Conservation (phyloP, 768 basidiomycete species). For the Agaricus sinodeliciosus region DNA sequence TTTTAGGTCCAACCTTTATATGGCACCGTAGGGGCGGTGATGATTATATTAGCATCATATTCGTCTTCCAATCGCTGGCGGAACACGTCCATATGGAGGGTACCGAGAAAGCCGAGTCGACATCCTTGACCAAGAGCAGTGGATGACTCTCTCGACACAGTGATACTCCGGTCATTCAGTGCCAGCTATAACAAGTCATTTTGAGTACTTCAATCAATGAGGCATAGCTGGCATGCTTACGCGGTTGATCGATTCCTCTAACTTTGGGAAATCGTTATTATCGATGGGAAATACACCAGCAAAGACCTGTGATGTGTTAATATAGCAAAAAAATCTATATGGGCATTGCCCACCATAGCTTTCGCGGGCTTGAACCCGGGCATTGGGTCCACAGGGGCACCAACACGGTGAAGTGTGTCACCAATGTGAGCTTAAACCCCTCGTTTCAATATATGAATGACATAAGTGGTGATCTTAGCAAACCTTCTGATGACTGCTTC, state of each 20-base stretch:
- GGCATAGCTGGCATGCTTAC: slow-evolving; percentile 35
- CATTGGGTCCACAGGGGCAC: slow-evolving; percentile 72
- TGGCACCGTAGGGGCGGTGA: slow-evolving; percentile 95
- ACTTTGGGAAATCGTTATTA: slow-evolving; percentile 82
- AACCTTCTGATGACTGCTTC: slow-evolving; percentile 95
- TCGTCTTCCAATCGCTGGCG: slow-evolving; percentile 96
- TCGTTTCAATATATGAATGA: not conserved
- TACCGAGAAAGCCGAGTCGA: slow-evolving; percentile 91
- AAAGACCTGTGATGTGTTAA: slow-evolving; percentile 57
- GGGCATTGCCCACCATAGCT: slow-evolving; percentile 64
- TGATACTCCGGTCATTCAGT: slow-evolving; percentile 83
- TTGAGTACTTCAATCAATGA: slow-evolving; percentile 11
- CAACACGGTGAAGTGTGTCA: slow-evolving; percentile 81
- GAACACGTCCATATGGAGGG: slow-evolving; percentile 94
- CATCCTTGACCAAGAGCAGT: slow-evolving; percentile 93
- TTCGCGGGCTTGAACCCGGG: slow-evolving; percentile 89
- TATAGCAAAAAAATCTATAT: not conserved
- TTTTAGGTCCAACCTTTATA: slow-evolving; percentile 57
- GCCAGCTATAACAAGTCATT: slow-evolving; percentile 45
- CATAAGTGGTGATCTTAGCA: slow-evolving; percentile 1
- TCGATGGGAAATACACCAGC: slow-evolving; percentile 95
- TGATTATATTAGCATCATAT: slow-evolving; percentile 88
- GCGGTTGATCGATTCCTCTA: slow-evolving; percentile 92
- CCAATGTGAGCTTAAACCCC: slow-evolving; percentile 72
- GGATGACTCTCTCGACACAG: slow-evolving; percentile 87